A percentile compares a stretch with the other conserved stretches of the same genome.
These are phyloP conservation scores for Zygotorulaspora danielsina DNA, from an alignment of 805 yeast species.

Conservation along the genomic window DNA sequence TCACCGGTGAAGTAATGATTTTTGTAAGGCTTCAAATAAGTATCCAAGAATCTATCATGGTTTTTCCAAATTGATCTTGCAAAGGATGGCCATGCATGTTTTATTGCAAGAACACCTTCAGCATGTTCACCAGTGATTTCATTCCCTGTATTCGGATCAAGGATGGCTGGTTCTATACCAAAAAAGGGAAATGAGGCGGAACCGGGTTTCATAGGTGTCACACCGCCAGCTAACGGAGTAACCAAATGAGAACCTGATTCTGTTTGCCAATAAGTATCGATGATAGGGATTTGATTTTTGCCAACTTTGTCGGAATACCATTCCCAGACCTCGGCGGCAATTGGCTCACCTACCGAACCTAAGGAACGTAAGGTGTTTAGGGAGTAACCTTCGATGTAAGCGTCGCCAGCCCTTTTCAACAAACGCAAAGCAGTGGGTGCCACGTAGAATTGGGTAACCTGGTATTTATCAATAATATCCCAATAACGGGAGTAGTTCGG, in stretches of 20 bases:
- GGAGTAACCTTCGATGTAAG: slow-evolving; percentile 56
- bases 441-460: slow-evolving; percentile 74
- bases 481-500: slow-evolving; percentile 78
- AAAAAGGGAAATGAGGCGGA: slow-evolving; percentile 81
- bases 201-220: slow-evolving; percentile 80
- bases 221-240: slow-evolving; percentile 70
- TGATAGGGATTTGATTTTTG: slow-evolving; percentile 61
- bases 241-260: slow-evolving; percentile 80
- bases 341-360: slow-evolving; percentile 86
- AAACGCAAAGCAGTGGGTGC: slow-evolving; percentile 82
- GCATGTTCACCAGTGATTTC: slow-evolving; percentile 65
- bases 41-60: slow-evolving; percentile 69
- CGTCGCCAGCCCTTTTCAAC: slow-evolving; percentile 69
- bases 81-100: slow-evolving; percentile 78
- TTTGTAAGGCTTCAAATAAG: slow-evolving; percentile 78
- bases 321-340: slow-evolving; percentile 82
- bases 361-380: slow-evolving; percentile 61
- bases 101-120: slow-evolving; percentile 76
- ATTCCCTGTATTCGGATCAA: slow-evolving; percentile 71
- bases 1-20: slow-evolving; percentile 85
- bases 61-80: slow-evolving; percentile 79
- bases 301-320: slow-evolving; percentile 77
- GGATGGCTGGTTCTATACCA: slow-evolving; percentile 68
- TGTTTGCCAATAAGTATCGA: slow-evolving; percentile 89
- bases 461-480: slow-evolving; percentile 68